Conservation (phyloP, 495 filamentous ascomycete genomes). For the Xylaria grammica region DNA sequence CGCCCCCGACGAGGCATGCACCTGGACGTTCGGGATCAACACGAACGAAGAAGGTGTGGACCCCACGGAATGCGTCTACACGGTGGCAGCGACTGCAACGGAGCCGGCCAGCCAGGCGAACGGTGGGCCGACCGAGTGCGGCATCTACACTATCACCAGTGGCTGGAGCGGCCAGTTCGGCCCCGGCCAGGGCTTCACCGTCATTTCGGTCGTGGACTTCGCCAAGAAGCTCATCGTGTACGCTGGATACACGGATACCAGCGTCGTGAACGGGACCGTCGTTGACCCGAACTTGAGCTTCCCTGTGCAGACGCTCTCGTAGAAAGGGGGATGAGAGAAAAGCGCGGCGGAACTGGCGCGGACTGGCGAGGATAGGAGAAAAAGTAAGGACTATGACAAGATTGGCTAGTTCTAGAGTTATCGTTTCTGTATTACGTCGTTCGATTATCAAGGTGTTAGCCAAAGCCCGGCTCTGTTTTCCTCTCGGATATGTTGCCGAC, state of each 20-base stretch:
- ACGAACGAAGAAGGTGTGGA: slow-evolving; percentile 36
- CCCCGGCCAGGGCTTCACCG: slow-evolving; percentile 58
- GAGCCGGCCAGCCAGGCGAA: slow-evolving; percentile 46
- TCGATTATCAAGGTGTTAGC: too few relatives aligned
- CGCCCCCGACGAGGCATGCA: slow-evolving; percentile 49
- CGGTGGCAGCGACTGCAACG: slow-evolving; percentile 39
- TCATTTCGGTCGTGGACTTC: slow-evolving; percentile 54
- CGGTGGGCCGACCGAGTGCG: slow-evolving; percentile 49
- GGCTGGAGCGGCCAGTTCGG: slow-evolving; percentile 64
- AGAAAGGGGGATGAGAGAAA: background rate
- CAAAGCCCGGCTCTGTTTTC: too few relatives aligned
- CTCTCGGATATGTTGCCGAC: too few relatives aligned
- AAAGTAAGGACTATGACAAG: too few relatives aligned
- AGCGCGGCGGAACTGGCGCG: background rate
- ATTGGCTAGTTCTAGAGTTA: too few relatives aligned
- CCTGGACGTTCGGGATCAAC: slow-evolving; percentile 54
- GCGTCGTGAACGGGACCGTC: slow-evolving; percentile 47
- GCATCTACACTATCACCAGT: slow-evolving; percentile 56
- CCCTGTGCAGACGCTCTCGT: slow-evolving; percentile 47
- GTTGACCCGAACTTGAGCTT: slow-evolving; percentile 62
- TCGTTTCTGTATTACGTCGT: too few relatives aligned
- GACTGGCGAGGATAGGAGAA: too few relatives aligned
- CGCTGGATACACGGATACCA: slow-evolving; percentile 49
- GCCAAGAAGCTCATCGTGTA: slow-evolving; percentile 48
- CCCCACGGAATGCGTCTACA: slow-evolving; percentile 41